Conservation (phyloP, 2,329 filamentous ascomycete species). For the Fusarium gaditjirri region DNA sequence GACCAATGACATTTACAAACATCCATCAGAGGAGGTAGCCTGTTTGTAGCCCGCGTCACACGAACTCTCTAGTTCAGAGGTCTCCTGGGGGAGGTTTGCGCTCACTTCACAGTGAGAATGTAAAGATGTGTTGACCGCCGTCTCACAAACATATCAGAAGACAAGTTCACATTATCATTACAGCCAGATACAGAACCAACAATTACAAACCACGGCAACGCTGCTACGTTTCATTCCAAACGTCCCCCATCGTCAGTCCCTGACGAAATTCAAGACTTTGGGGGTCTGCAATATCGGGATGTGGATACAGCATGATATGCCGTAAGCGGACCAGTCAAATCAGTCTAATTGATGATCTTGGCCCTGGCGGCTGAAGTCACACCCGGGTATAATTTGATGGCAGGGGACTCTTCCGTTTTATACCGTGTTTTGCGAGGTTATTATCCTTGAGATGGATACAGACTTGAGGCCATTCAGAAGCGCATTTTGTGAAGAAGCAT, state of each 20-base stretch:
- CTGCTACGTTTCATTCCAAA: neutral
- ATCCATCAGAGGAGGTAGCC: neutral
- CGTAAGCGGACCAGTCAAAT: slow-evolving; percentile 19
- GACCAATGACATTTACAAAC: neutral
- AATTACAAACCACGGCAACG: neutral
- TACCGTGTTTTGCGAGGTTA: neutral
- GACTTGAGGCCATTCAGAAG: neutral
- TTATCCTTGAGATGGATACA: fast-evolving
- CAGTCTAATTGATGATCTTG: neutral
- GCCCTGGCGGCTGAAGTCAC: neutral
- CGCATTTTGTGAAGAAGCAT: fast-evolving
- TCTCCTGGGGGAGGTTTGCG: neutral
- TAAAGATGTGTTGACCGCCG: fast-evolving
- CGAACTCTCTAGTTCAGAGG: neutral
- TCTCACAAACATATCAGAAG: neutral
- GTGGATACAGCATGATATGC: neutral
- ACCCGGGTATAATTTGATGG: neutral
- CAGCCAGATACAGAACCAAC: neutral
- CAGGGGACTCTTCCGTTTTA: slow-evolving; percentile 1
- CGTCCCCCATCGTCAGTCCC: neutral
- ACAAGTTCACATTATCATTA: too few species aligned
- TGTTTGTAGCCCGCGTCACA: neutral
- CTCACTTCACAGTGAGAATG: neutral
- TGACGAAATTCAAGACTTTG: slow-evolving; percentile 12
- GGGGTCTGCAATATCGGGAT: slow-evolving; percentile 4